Evolutionary conservation across 768 basidiomycete genomes (phyloP), one percentile per base, ranked within the genome.

Genomic region (Cystobasidium onofrii): DNA sequence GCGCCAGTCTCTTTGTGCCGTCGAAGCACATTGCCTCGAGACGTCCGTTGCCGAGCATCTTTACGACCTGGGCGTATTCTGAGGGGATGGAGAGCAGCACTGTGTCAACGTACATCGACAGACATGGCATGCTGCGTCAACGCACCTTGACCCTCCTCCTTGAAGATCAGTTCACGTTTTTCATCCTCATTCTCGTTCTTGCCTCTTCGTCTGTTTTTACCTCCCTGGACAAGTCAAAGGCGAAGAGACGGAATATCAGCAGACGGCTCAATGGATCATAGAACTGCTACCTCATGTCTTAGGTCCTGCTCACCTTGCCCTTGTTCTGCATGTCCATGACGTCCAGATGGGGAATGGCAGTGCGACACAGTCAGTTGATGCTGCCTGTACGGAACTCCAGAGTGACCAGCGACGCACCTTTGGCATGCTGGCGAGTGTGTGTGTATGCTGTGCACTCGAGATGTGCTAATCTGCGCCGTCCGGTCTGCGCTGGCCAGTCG

Each of bases 111-210:
- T n/a, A 27, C 20, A 29, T n/a, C 10, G 17, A 17, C 70, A 73
- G 20, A 27, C 43, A 23, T 17, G 29, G 33, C 27, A 20, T 50
- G 46, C 31, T 18, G n/a, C n/a, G n/a, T n/a, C 10, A 25, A 81
- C 82, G 72, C 52, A 85, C 85, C 84, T 83, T 99, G 96, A 7
- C 95, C 95, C 80, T 98, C 96, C 82, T 98, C 95, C 79, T 91
- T 89, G 86, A 98, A 98, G 46, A 97, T 93, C 72, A 98, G 87
- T 82, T 99, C 96, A 78, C 96, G 90, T 86, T 97, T 98, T 84
- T 96, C 91, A 78, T 91, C 90, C 71, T 98, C 96, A 84, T 95
- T 96, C 85, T 99, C 95, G 83, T 97, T 98, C 87, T 99, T 99
- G 86, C 96, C 96, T 84, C 96, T 87, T 87, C 96, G 87, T 84